These are phyloP conservation scores for Hemisphaericaspora subhashii DNA, from an alignment of 1,139 yeast genomes.

Conservation along the genomic window DNA sequence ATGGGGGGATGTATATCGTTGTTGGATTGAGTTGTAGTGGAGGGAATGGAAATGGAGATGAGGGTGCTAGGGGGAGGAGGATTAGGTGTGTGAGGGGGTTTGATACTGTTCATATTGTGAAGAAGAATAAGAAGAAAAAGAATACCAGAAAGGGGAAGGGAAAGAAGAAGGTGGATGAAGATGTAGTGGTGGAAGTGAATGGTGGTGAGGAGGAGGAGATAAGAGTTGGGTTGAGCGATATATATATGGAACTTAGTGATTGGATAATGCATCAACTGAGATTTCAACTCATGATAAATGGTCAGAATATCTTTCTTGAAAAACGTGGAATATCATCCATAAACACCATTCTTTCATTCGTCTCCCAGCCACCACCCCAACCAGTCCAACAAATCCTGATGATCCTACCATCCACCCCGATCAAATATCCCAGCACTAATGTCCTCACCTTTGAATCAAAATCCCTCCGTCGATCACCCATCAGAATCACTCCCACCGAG, in stretches of 20 bases:
- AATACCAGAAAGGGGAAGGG: not conserved
- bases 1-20: conserved; percentile 31
- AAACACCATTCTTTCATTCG: not conserved
- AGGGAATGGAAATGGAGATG: not conserved
- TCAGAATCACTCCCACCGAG: not conserved
- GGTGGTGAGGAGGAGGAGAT: conserved; percentile 12
- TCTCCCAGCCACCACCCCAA: too few species aligned
- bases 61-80: too few species aligned
- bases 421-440: not conserved
- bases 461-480: not conserved
- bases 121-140: conserved; percentile 11
- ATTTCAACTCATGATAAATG: conserved; percentile 15
- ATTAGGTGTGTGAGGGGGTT: conserved; percentile 60
- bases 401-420: not conserved
- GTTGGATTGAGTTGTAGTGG: conserved; percentile 39
- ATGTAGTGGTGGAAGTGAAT: not conserved
- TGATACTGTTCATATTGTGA: conserved; percentile 43
- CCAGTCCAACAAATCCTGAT: not conserved
- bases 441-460: too few species aligned
- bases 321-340: not conserved
- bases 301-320: conserved; percentile 14
- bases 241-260: conserved; percentile 40
- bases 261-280: conserved; percentile 44
- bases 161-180: not conserved
- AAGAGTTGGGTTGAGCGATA: conserved; percentile 18